These are phyloP conservation scores for Globisporangium nodosum DNA, from an alignment of 352 stramenopile genomes.

Conservation along the genomic window DNA sequence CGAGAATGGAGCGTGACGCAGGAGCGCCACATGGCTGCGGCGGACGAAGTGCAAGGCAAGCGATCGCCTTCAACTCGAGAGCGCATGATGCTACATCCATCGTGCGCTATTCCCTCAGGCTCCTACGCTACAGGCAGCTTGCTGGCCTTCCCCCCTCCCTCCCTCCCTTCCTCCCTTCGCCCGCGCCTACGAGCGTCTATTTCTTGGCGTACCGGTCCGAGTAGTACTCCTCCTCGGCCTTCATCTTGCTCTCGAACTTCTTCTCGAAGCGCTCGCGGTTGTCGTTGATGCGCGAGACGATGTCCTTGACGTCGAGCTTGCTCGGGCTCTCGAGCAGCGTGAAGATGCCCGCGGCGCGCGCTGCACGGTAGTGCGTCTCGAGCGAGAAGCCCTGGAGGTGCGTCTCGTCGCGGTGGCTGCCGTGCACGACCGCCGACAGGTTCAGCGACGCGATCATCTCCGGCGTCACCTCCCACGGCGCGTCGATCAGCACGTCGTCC, in stretches of 20 bases:
- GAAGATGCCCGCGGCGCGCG: constrained; percentile 81
- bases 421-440: constrained; percentile 80
- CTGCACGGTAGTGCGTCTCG: constrained; percentile 76
- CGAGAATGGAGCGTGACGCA: constrained; percentile 7
- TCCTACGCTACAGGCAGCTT: no score
- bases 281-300: constrained; percentile 86
- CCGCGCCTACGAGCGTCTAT: constrained; percentile 1
- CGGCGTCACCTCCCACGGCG: constrained; percentile 91
- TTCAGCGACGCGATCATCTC: constrained; percentile 95
- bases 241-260: constrained; percentile 93
- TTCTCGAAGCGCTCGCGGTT: constrained; percentile 89
- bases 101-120: neutral
- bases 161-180: neutral
- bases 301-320: constrained; percentile 80
- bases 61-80: neutral
- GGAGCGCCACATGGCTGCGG: neutral
- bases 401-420: constrained; percentile 78
- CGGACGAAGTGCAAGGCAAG: neutral
- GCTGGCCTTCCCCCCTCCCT: neutral
- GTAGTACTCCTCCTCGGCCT: constrained; percentile 92
- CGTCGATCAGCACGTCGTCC: constrained; percentile 98
- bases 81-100: neutral
- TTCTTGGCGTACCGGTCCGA: constrained; percentile 79
- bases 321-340: constrained; percentile 66
- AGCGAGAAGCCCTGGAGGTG: constrained; percentile 52